Conservation (phyloP, 352 stramenopile genomes). For the Achlya hypogyna region DNA sequence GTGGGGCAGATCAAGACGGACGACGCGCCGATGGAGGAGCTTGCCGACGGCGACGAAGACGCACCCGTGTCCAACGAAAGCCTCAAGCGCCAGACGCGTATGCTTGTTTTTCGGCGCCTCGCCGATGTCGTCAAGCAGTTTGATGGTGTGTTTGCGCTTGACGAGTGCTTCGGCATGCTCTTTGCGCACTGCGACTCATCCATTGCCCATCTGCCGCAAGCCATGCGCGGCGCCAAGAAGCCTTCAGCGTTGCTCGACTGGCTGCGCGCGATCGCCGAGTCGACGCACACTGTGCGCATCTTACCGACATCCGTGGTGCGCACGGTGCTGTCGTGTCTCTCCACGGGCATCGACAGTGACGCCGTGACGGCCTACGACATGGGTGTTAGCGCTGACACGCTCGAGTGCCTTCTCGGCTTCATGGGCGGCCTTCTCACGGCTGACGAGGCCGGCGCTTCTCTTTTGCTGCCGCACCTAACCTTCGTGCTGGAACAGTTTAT, state of each 20-base stretch:
- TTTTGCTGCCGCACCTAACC: slow-evolving; percentile 65
- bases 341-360: slow-evolving; percentile 37
- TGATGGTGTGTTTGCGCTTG: slow-evolving; percentile 51
- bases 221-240: slow-evolving; percentile 65
- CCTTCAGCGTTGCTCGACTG: slow-evolving; percentile 68
- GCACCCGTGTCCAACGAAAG: slow-evolving; percentile 18
- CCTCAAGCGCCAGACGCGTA: slow-evolving; percentile 60
- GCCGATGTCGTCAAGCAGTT: slow-evolving; percentile 67
- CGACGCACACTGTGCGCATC: slow-evolving; percentile 30
- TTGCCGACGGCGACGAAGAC: slow-evolving; percentile 25
- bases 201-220: slow-evolving; percentile 56
- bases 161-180: slow-evolving; percentile 47
- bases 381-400: slow-evolving; percentile 34
- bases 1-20: slow-evolving; percentile 19
- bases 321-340: slow-evolving; percentile 58
- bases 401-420: slow-evolving; percentile 66
- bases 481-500: slow-evolving; percentile 78
- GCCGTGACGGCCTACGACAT: slow-evolving; percentile 19
- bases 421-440: slow-evolving; percentile 69
- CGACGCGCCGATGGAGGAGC: slow-evolving; percentile 1
- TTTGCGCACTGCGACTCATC: slow-evolving; percentile 41
- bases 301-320: slow-evolving; percentile 31
- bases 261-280: slow-evolving; percentile 49
- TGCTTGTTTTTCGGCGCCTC: slow-evolving; percentile 62
- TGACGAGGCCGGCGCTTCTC: slow-evolving; percentile 33